These are phyloP conservation scores for Rhizopogon vulgaris DNA, from an alignment of 768 basidiomycete species.

Conservation along the genomic window DNA sequence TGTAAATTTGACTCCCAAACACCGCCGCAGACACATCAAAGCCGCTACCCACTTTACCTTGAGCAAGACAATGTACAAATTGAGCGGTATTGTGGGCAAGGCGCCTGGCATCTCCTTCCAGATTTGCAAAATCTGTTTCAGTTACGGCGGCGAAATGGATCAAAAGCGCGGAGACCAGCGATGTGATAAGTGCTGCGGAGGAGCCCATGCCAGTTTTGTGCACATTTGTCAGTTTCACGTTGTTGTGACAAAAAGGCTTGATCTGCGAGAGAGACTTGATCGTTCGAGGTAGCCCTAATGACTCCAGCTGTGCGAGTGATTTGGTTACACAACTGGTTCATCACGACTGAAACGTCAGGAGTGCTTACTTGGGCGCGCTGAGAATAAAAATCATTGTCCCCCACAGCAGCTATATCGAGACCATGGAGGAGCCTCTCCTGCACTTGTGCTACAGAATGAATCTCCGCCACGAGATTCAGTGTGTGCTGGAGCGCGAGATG, in stretches of 20 bases:
- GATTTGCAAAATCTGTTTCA: constrained; percentile 37
- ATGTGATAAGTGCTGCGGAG: constrained; percentile 94
- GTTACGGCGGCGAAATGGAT: constrained; percentile 66
- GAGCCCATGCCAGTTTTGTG: constrained; percentile 99
- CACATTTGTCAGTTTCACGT: constrained; percentile 67
- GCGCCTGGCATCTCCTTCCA: constrained; percentile 40
- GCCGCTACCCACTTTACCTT: constrained; percentile 96
- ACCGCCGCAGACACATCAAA: constrained; percentile 95
- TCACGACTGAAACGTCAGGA: neutral
- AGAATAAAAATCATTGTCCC: constrained; percentile 98
- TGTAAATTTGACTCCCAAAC: constrained; percentile 92
- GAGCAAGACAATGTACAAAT: constrained; percentile 91
- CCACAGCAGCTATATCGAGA: constrained; percentile 76
- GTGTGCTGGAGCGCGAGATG: constrained; percentile 82
- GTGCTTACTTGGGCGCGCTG: constrained; percentile 75
- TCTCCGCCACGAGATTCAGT: constrained; percentile 60
- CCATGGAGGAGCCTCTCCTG: constrained; percentile 41
- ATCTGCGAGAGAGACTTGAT: constrained; percentile 60
- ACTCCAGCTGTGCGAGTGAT: constrained; percentile 46
- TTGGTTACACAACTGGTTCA: constrained; percentile 2
- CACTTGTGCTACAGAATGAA: constrained; percentile 38
- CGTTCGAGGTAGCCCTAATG: constrained; percentile 54
- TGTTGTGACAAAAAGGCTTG: constrained; percentile 70
- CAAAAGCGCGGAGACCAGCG: constrained; percentile 81
- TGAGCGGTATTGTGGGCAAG: constrained; percentile 92